phyloP scores from a whole-genome alignment of 1,284 basidiomycete genomes.

The Coniophora puteana region DNA sequence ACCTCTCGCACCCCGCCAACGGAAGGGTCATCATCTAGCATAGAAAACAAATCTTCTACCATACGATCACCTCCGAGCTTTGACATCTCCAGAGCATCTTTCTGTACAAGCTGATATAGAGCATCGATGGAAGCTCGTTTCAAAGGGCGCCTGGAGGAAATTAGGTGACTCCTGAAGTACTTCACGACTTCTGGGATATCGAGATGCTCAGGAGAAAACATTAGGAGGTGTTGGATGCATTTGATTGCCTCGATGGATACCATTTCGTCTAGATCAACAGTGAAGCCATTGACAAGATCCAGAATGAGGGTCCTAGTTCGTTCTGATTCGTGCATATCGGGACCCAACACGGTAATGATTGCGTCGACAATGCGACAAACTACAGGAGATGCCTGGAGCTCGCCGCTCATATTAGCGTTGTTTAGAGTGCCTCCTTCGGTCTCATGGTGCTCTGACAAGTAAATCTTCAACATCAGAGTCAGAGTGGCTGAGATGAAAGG shows the following conservation, averaged over 20 bases:
- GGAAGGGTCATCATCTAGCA: slow-evolving; percentile 91
- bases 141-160: slow-evolving; percentile 76
- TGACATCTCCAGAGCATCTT: slow-evolving; percentile 90
- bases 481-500: slow-evolving; percentile 88
- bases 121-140: slow-evolving; percentile 95
- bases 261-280: slow-evolving; percentile 82
- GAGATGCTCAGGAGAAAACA: slow-evolving; percentile 88
- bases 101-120: slow-evolving; percentile 95
- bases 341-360: slow-evolving; percentile 90
- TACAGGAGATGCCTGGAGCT: slow-evolving; percentile 88
- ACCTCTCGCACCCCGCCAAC: slow-evolving; percentile 95
- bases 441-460: slow-evolving; percentile 91
- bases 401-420: slow-evolving; percentile 86
- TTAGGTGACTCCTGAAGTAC: slow-evolving; percentile 73
- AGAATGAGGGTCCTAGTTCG: slow-evolving; percentile 81
- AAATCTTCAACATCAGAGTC: slow-evolving; percentile 89
- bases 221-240: slow-evolving; percentile 94
- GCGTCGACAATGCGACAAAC: slow-evolving; percentile 92
- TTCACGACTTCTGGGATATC: slow-evolving; percentile 76
- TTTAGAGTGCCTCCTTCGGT: slow-evolving; percentile 85
- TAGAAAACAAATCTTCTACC: slow-evolving; percentile 92
- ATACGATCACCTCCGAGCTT: slow-evolving; percentile 91
- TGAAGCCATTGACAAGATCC: slow-evolving; percentile 85
- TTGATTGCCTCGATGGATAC: slow-evolving; percentile 93
- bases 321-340: slow-evolving; percentile 89